phyloP scores from a whole-genome alignment of 2,329 filamentous ascomycete species.

The Phyllosticta citriasiana region DNA sequence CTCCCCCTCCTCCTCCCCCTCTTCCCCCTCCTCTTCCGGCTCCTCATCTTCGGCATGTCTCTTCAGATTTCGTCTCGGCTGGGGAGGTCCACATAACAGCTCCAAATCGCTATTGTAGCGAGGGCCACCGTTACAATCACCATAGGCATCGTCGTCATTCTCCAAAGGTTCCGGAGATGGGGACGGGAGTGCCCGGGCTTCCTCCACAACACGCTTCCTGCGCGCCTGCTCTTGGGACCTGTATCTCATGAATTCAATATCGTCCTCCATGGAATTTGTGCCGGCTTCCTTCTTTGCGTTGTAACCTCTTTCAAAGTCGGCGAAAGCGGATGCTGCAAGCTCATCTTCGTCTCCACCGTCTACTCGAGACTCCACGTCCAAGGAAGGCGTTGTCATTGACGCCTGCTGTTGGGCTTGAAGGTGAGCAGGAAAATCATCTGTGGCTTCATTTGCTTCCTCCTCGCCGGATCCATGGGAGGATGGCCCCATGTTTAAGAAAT shows the following conservation, averaged over 20 bases:
- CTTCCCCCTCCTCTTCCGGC: background rate
- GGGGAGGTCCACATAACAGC: background rate
- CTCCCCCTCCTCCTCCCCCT: background rate
- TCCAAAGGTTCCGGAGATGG: background rate
- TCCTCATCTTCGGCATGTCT: background rate
- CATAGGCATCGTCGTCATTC: background rate
- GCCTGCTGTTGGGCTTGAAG: background rate
- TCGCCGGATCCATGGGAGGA: too few species aligned
- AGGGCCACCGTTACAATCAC: background rate
- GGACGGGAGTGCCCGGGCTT: background rate
- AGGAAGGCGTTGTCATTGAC: background rate
- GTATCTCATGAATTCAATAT: slow-evolving; percentile 11
- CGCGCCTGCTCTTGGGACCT: background rate
- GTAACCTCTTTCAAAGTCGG: background rate
- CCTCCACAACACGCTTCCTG: slow-evolving; percentile 9
- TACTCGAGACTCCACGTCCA: background rate
- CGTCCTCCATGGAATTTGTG: background rate
- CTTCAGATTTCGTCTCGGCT: background rate
- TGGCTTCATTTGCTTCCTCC: too few species aligned
- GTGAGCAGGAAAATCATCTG: background rate
- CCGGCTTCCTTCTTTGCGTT: background rate
- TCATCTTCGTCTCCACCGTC: background rate
- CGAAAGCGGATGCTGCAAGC: background rate
- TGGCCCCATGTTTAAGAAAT: too few species aligned
- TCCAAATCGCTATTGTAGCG: background rate